These are phyloP conservation scores for Zygotorulaspora chibaensis DNA, from an alignment of 805 yeast species.

Conservation along the genomic window DNA sequence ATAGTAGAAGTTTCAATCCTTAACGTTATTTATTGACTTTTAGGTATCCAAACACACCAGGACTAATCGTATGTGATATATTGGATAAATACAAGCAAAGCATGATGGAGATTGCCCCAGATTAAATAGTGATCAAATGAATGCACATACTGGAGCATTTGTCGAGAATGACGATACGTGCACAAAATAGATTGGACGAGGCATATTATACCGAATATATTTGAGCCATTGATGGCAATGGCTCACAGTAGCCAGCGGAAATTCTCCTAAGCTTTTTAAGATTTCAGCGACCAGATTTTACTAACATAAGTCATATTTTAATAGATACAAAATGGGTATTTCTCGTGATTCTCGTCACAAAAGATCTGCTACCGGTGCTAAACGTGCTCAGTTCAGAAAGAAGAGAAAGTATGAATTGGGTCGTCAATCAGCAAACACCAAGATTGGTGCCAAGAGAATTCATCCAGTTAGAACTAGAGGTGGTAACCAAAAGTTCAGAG, in stretches of 20 bases:
- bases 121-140: not conserved
- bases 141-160: too few species aligned
- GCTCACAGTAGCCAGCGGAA: too few species aligned
- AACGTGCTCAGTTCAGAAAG: constrained; percentile 99
- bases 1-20: not conserved
- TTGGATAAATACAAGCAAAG: not conserved
- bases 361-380: constrained; percentile 99
- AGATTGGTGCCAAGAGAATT: constrained; percentile 97
- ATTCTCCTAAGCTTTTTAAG: not conserved
- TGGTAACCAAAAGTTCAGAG: constrained; percentile 99
- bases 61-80: constrained; percentile 30
- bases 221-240: not conserved
- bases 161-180: too few species aligned
- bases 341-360: constrained; percentile 99
- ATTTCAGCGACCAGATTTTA: constrained; percentile 6
- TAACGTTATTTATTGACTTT: not conserved
- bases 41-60: constrained; percentile 26
- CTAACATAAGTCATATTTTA: constrained; percentile 15
- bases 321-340: constrained; percentile 84
- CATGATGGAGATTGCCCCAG: not conserved
- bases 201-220: too few species aligned
- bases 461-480: constrained; percentile 99
- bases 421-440: constrained; percentile 99
- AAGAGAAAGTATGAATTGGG: constrained; percentile 99
- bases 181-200: too few species aligned